Evolutionary conservation across 768 basidiomycete species (phyloP), one percentile per base, ranked within the genome.

Genomic region (Kwoniella sp.): DNA sequence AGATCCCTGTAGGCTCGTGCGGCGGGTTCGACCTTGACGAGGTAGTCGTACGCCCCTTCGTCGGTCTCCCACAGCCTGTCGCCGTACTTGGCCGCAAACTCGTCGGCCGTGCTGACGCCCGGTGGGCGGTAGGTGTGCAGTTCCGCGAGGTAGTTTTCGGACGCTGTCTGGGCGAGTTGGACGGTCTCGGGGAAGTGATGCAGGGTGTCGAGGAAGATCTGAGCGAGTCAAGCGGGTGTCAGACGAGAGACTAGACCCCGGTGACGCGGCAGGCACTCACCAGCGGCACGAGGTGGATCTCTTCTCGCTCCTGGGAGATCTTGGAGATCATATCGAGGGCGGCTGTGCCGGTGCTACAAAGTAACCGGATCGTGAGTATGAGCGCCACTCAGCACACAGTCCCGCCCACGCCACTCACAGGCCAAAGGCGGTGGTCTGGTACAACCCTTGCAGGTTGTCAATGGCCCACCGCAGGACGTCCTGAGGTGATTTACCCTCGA

Each of bases 381-480:
- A 14, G 6, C 34, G 34, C 5, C 5, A 15, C 34, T 15, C 7
- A 36, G 5, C 15, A 36, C 5, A 7, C 34, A 36, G 31, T 15
- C 8, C 31, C n/a, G n/a, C n/a, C n/a, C 31, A 15, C 25, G 17
- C 37, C 37, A 68, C 73, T 66, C 42, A 75, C 53, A 96, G 80
- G 6, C 95, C 95, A 68, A 99, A 93, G 0, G 95, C 93, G 5
- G 93, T 98, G 5, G 95, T 96, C 73, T 99, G 93, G 74, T 83
- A 84, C 17, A 98, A 78, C 6, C 80, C 79, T 0, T 90, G 87
- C 15, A 98, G 77, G 62, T 88, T 79, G 37, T 82, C 80, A 43
- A 90, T 70, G 0, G 85, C 89, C 93, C 93, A 98, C 69, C 72
- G 65, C 46, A 99, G 80, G 60, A 96, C 89, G 56, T 89, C 81